A percentile compares a stretch with the other conserved stretches of the same genome.
Conservation (phyloP, 2,329 filamentous ascomycete genomes). For the Coniochaeta hoffmannii region DNA sequence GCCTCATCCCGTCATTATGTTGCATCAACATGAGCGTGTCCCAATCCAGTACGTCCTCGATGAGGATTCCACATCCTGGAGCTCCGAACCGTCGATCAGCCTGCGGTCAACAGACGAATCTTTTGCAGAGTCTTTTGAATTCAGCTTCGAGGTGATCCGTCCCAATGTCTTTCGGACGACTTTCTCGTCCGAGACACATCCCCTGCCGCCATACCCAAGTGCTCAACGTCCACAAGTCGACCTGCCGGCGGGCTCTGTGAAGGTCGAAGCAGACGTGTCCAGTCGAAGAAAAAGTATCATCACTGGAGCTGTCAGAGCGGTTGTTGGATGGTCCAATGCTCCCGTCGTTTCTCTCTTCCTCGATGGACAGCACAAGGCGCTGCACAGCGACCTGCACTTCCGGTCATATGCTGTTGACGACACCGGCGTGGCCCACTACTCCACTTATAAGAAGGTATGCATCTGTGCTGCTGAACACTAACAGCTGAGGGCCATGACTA, state of each 20-base stretch:
- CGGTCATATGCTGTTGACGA: conserved; percentile 56
- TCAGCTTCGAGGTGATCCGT: conserved; percentile 55
- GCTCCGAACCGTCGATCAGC: conserved; percentile 21
- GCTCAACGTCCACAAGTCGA: conserved; percentile 34
- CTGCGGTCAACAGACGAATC: conserved; percentile 31
- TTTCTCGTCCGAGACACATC: conserved; percentile 55
- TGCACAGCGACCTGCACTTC: conserved; percentile 20
- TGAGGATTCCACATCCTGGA: not conserved
- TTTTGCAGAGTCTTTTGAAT: conserved; percentile 37
- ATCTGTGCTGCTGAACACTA: too few species aligned
- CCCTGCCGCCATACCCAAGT: conserved; percentile 58
- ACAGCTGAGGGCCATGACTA: too few species aligned
- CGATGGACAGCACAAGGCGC: not conserved
- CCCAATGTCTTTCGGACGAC: conserved; percentile 61
- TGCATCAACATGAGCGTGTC: conserved; percentile 14
- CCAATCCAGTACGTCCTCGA: conserved; percentile 18
- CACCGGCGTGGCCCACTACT: conserved; percentile 57
- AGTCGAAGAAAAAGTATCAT: conserved; percentile 33
- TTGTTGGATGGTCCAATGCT: conserved; percentile 49
- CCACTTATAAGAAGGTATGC: conserved; percentile 51
- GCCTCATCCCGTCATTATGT: conserved; percentile 13
- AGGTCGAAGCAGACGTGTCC: conserved; percentile 22
- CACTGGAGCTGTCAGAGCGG: conserved; percentile 41
- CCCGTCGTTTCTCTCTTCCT: conserved; percentile 48
- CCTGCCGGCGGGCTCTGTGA: conserved; percentile 20